Evolutionary conservation across 257 asterid species (phyloP), one percentile per base, ranked within the genome.

Genomic region (Haberlea rhodopensis): DNA sequence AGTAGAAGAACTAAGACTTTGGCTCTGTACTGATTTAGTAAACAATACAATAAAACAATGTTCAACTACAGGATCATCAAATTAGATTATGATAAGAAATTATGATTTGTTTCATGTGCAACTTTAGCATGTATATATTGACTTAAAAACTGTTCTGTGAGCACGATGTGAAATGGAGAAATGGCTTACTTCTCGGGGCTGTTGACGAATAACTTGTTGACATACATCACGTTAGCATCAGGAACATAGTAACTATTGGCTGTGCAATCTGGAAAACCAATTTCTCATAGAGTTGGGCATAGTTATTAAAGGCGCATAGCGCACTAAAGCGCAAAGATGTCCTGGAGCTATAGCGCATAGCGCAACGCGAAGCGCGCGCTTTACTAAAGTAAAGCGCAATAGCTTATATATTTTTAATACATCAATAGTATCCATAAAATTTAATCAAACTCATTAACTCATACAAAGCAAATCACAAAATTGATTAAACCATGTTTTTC

Each of bases 261-360:
- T 27, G 80, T 80, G 1, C 84, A 77, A 62, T 83, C 82, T 18
- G 89, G 84, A 60, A 65, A 73, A 22, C 89, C 86, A 4, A 83
- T 78, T 67, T 83, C 81, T 86, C 89, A 83, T 27, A 76, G 18
- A 15, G 82, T 80, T 18, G 81, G 79, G 15, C 89, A n/a, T n/a
- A n/a, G n/a, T n/a, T n/a, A n/a, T n/a, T n/a, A n/a, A n/a, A n/a
- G n/a, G n/a, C n/a, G n/a, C n/a, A n/a, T n/a, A n/a, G n/a, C n/a
- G n/a, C n/a, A n/a, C n/a, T n/a, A n/a, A n/a, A n/a, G n/a, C n/a
- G n/a, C n/a, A n/a, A n/a, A n/a, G n/a, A n/a, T n/a, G n/a, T n/a
- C n/a, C n/a, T n/a, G n/a, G n/a, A n/a, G n/a, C n/a, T n/a, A n/a
- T n/a, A n/a, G n/a, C n/a, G n/a, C n/a, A n/a, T n/a, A n/a, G n/a